Conservation (phyloP, 805 yeast genomes). For the Komagataella phaffii region DNA sequence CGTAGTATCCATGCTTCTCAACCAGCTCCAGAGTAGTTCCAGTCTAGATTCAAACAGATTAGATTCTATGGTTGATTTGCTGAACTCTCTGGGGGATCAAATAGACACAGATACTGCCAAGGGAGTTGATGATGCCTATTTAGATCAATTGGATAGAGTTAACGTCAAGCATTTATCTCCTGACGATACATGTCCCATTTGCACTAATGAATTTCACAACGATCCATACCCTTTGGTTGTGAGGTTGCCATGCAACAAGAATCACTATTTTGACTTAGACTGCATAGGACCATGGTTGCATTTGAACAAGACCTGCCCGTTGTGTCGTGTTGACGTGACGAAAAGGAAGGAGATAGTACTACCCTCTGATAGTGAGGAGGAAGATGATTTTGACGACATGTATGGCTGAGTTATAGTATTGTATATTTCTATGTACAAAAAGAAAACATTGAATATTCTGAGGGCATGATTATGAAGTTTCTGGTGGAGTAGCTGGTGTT, state of each 20-base stretch:
- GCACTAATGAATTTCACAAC: constrained; percentile 57
- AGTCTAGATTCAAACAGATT: not conserved
- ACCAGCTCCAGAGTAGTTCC: not conserved
- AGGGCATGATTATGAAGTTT: not conserved
- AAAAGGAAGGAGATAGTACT: constrained; percentile 23
- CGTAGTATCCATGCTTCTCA: not conserved
- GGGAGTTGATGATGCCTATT: constrained; percentile 56
- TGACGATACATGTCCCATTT: constrained; percentile 71
- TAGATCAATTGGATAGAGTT: constrained; percentile 71
- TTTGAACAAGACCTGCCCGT: constrained; percentile 65
- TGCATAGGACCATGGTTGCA: constrained; percentile 86
- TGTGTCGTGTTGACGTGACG: constrained; percentile 66
- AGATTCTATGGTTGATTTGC: not conserved
- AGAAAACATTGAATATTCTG: not conserved
- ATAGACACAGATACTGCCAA: constrained; percentile 3
- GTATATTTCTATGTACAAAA: not conserved
- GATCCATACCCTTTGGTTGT: constrained; percentile 77
- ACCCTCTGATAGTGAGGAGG: constrained; percentile 33
- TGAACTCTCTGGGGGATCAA: not conserved
- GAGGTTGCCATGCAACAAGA: constrained; percentile 48
- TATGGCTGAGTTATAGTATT: constrained; percentile 35
- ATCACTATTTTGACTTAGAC: constrained; percentile 76
- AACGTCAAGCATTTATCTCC: constrained; percentile 21
- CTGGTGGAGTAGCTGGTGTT: not conserved
- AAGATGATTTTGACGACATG: constrained; percentile 68